Conservation (phyloP, 495 filamentous ascomycete species). For the Lasiosphaeria hispida region DNA sequence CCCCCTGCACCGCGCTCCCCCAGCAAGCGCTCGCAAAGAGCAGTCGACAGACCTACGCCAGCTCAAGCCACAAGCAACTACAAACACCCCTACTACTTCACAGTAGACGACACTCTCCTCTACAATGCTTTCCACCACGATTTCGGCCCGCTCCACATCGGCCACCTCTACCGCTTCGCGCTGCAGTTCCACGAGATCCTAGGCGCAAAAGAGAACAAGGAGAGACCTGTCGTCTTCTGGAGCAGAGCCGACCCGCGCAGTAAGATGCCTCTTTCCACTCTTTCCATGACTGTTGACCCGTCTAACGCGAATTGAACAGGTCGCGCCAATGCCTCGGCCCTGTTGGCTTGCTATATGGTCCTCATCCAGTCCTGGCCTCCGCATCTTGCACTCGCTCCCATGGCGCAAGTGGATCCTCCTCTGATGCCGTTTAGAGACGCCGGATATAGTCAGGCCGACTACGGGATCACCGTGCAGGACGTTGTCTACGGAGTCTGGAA, state of each 20-base stretch:
- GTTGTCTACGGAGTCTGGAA: slow-evolving; percentile 98
- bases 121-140: slow-evolving; percentile 99
- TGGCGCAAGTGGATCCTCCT: slow-evolving; percentile 92
- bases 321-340: slow-evolving; percentile 93
- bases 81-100: slow-evolving; percentile 83
- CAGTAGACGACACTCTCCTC: slow-evolving; percentile 83
- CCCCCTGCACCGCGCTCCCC: slow-evolving; percentile 56
- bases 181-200: slow-evolving; percentile 92
- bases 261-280: slow-evolving; percentile 37
- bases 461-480: slow-evolving; percentile 89
- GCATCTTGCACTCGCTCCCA: slow-evolving; percentile 92
- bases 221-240: slow-evolving; percentile 88
- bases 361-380: slow-evolving; percentile 97
- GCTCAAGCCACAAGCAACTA: slow-evolving; percentile 36
- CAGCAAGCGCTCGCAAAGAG: slow-evolving; percentile 70
- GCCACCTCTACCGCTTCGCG: slow-evolving; percentile 94
- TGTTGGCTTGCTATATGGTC: slow-evolving; percentile 97
- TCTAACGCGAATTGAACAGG: slow-evolving; percentile 42
- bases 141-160: slow-evolving; percentile 96
- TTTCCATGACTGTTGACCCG: not conserved
- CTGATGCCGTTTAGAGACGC: slow-evolving; percentile 99
- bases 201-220: slow-evolving; percentile 74
- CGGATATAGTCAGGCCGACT: slow-evolving; percentile 98
- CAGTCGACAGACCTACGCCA: slow-evolving; percentile 53
- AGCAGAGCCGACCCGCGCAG: slow-evolving; percentile 88